phyloP scores from a whole-genome alignment of 768 basidiomycete genomes.

The Boletales sp. region DNA sequence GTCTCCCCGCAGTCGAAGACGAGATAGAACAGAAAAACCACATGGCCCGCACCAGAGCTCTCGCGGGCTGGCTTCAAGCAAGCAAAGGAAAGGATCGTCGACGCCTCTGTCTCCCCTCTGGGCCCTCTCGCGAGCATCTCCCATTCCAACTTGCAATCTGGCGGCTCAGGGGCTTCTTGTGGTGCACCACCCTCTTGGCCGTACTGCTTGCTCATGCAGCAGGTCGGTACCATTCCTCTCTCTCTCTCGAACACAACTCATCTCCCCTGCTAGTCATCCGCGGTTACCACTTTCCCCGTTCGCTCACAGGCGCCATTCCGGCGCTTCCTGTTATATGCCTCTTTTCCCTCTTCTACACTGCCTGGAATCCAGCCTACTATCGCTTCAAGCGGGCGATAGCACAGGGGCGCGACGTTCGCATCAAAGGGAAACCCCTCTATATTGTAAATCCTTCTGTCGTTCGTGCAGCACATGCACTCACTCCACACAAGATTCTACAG shows the following conservation, averaged over 20 bases:
- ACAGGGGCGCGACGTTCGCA: slow-evolving; percentile 69
- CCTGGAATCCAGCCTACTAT: slow-evolving; percentile 84
- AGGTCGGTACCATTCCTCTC: slow-evolving; percentile 37
- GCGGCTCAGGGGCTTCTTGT: slow-evolving; percentile 67
- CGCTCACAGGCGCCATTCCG: slow-evolving; percentile 28
- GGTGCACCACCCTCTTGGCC: slow-evolving; percentile 46
- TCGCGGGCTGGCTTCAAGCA: slow-evolving; percentile 66
- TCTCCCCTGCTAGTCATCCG: slow-evolving; percentile 15
- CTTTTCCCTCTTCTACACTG: slow-evolving; percentile 70
- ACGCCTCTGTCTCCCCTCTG: too few species aligned
- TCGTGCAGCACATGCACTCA: not conserved
- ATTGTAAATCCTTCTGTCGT: slow-evolving; percentile 42
- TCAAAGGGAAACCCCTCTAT: slow-evolving; percentile 61
- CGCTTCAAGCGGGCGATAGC: slow-evolving; percentile 53
- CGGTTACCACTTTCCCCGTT: slow-evolving; percentile 17
- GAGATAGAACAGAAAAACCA: slow-evolving; percentile 74
- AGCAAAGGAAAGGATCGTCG: slow-evolving; percentile 55
- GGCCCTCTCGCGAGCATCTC: slow-evolving; percentile 32
- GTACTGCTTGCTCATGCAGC: slow-evolving; percentile 41
- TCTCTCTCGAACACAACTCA: not conserved
- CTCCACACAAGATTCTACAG: slow-evolving; percentile 51
- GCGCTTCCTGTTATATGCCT: slow-evolving; percentile 48
- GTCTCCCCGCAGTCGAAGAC: slow-evolving; percentile 77
- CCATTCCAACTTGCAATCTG: slow-evolving; percentile 56
- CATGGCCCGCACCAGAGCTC: slow-evolving; percentile 75